These are phyloP conservation scores for Termitomyces heimii DNA, from an alignment of 768 basidiomycete species.

Conservation along the genomic window DNA sequence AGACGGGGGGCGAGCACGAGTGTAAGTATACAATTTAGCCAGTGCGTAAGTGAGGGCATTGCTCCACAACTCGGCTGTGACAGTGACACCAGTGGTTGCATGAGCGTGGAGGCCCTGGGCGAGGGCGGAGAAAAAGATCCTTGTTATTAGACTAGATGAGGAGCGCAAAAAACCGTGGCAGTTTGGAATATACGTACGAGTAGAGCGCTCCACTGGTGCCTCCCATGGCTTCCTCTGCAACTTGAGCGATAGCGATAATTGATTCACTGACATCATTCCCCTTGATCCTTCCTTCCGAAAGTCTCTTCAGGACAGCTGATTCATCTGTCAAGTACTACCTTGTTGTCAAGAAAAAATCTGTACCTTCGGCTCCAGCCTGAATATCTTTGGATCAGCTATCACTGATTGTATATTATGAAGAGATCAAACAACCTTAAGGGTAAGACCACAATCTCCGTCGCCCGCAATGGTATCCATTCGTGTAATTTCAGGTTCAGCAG, in stretches of 20 bases:
- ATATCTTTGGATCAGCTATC: neutral
- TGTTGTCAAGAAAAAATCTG: slow-evolving; percentile 1
- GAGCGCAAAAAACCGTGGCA: neutral
- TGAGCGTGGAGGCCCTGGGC: slow-evolving; percentile 61
- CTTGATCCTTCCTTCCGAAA: slow-evolving; percentile 48
- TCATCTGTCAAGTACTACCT: neutral
- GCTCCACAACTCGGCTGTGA: slow-evolving; percentile 56
- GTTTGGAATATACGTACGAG: slow-evolving; percentile 50
- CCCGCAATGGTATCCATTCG: slow-evolving; percentile 88
- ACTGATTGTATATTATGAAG: neutral
- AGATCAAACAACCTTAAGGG: slow-evolving; percentile 34
- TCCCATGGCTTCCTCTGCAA: slow-evolving; percentile 83
- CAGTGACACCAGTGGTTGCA: slow-evolving; percentile 19
- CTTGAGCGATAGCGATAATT: slow-evolving; percentile 62
- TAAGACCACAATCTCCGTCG: slow-evolving; percentile 68
- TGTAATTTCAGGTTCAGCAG: slow-evolving; percentile 86
- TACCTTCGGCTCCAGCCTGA: slow-evolving; percentile 68
- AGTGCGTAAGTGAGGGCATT: slow-evolving; percentile 53
- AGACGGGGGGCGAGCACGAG: slow-evolving; percentile 82
- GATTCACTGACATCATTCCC: slow-evolving; percentile 62
- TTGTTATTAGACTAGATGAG: slow-evolving; percentile 22
- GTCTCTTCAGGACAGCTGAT: slow-evolving; percentile 54
- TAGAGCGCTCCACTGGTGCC: slow-evolving; percentile 90
- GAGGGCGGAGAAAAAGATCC: slow-evolving; percentile 88
- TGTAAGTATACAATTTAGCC: slow-evolving; percentile 69